Conservation (phyloP, 208 protist genomes). For the Trichomonas tenax region DNA sequence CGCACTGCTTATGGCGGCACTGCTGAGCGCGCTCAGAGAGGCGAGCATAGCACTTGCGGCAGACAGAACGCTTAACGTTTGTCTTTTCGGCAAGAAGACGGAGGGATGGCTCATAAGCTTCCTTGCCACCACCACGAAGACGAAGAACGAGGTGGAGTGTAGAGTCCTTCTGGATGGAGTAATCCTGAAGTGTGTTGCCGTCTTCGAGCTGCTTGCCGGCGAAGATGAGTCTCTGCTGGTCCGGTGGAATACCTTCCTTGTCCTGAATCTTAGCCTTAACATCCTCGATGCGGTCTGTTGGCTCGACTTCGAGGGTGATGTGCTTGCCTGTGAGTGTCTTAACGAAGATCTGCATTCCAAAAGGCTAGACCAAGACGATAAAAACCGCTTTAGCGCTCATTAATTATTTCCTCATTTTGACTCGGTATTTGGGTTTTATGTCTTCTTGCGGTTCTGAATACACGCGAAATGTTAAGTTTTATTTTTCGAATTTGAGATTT, state of each 20-base stretch:
- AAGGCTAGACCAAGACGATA: background rate
- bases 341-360: conserved; percentile 76
- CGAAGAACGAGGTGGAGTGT: conserved; percentile 80
- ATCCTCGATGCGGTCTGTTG: conserved; percentile 79
- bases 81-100: background rate
- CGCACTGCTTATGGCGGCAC: conserved; percentile 6
- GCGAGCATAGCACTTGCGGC: conserved; percentile 23
- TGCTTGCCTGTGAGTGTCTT: conserved; percentile 91
- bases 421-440: too few relatives aligned
- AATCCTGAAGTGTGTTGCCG: conserved; percentile 47
- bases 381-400: background rate
- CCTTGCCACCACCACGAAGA: conserved; percentile 91
- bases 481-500: too few relatives aligned
- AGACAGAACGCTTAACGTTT: background rate
- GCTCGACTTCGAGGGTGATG: conserved; percentile 88
- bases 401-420: too few relatives aligned
- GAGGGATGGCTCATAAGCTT: conserved; percentile 48
- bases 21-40: background rate
- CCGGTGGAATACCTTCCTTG: conserved; percentile 72
- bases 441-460: too few relatives aligned
- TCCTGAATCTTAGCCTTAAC: conserved; percentile 95
- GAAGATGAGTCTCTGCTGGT: conserved; percentile 56
- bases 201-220: conserved; percentile 58
- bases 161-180: conserved; percentile 85
- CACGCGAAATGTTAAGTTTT: too few relatives aligned